Base-by-base conservation (phyloP, 192 early-diverging fungal species). In the Cetraspora pellucida region DNA sequence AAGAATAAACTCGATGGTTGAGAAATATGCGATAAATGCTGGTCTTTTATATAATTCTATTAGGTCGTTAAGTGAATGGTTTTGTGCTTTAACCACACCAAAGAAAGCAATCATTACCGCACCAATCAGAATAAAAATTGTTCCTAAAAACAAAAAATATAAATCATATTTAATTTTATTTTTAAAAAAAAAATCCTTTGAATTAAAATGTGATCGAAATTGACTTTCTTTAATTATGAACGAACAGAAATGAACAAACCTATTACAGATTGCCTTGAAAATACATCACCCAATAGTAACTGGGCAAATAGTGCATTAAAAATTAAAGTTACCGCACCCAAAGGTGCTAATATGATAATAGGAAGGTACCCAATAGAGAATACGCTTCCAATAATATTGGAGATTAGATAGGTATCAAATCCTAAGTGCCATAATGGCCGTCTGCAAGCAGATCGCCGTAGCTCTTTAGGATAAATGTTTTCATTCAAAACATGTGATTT, bases 291-390 rank as follows among this genome's bases (percentile, higher is more conserved):
- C 28, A 94, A 67, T 6, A 94, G 82, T 49, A 87, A 78, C 45
- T 85, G 79, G 9, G 93, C 91, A 84, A 92, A 92, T 3, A 92
- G 83, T 8, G 91, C 93, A 81, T 94, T 94, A 72, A 92, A 90
- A 17, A 93, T 90, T 60, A 94, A 79, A 7, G 88, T 89, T 44
- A 92, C 87, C 7, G 93, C 91, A 3, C 90, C 91, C 72, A 94
- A 79, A 9, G 93, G 93, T 13, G 93, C 93, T 17, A 92, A 81
- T 58, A 93, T 92, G 72, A 92, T 89, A 13, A 94, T 90, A 2
- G 93, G 93, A 13, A 94, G 84, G 66, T 92, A 89, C 69, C 91
- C 92, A 59, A 94, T 89, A 0, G 93, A 88, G 45, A 94, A 88
- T 9, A 88, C 82, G 0, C 91, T 90, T 58, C 91, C 91, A 19